phyloP scores from a whole-genome alignment of 176 grass and related monocot genomes.

The Typha latifolia region DNA sequence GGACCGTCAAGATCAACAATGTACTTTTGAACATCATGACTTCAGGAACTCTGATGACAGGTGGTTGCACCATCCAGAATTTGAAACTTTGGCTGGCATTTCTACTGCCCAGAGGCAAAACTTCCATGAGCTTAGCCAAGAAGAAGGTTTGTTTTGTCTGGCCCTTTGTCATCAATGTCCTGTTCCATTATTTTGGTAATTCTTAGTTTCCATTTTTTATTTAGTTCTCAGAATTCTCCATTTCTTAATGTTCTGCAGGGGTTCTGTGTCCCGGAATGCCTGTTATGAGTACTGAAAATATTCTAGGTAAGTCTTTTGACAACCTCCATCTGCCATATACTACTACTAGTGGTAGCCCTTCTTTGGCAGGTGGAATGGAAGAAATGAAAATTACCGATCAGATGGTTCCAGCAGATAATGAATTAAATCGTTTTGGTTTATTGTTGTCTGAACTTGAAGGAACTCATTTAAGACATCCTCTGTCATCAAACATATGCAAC shows the following conservation, averaged over 20 bases:
- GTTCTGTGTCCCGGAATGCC: no score
- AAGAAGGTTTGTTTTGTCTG: slow-evolving; percentile 47
- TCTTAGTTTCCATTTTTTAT: slow-evolving; percentile 2
- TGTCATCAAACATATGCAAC: slow-evolving; percentile 61
- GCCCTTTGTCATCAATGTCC: slow-evolving; percentile 4
- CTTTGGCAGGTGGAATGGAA: slow-evolving; percentile 12
- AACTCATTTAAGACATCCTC: slow-evolving; percentile 68
- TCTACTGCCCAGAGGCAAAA: slow-evolving; percentile 17
- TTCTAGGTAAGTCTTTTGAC: no score
- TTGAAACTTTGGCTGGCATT: slow-evolving; percentile 15
- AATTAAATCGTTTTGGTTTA: slow-evolving; percentile 78
- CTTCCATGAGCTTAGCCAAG: slow-evolving; percentile 37
- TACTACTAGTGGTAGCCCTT: slow-evolving; percentile 10
- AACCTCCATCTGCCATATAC: no score
- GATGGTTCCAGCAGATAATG: slow-evolving; percentile 41
- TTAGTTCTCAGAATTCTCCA: neutral
- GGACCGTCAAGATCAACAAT: slow-evolving; percentile 23
- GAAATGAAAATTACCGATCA: slow-evolving; percentile 39
- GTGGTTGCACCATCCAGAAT: slow-evolving; percentile 18
- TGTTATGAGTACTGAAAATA: no score
- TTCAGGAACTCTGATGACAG: slow-evolving; percentile 7
- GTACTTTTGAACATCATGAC: slow-evolving; percentile 30
- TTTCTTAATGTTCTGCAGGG: no score
- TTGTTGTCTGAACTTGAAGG: slow-evolving; percentile 96
- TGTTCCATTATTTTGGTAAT: neutral